phyloP scores from a whole-genome alignment of 768 basidiomycete species.

The Mycena maculata region DNA sequence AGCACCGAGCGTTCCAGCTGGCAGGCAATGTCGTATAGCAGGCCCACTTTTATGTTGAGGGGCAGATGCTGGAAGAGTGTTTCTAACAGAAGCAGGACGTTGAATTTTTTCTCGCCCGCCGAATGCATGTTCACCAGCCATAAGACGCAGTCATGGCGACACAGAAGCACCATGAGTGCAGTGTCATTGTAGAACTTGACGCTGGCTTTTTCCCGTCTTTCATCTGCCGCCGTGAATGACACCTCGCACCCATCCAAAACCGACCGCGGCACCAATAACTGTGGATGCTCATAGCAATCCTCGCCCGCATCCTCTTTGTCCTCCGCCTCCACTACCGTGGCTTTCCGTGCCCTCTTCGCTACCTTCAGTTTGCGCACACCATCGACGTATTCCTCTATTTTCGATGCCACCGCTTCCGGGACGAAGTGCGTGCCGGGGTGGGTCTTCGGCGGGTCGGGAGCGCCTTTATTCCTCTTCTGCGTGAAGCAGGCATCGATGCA shows the following conservation, averaged over 20 bases:
- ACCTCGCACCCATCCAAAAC: conserved; percentile 25
- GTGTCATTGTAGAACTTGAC: conserved; percentile 29
- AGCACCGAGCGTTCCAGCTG: conserved; percentile 43
- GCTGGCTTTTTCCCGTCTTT: conserved; percentile 34
- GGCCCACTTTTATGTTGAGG: conserved; percentile 31
- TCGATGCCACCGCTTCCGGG: background rate
- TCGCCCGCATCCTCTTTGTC: background rate
- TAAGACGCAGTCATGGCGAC: conserved; percentile 48
- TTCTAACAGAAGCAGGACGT: conserved; percentile 45
- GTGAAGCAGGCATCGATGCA: conserved; percentile 36
- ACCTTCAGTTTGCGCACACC: background rate
- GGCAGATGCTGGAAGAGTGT: conserved; percentile 49
- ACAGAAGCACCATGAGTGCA: conserved; percentile 52
- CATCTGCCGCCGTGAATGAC: conserved; percentile 32
- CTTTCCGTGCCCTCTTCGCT: background rate
- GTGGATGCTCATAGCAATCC: background rate
- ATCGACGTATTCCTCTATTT: conserved; percentile 17
- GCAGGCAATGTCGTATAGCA: conserved; percentile 53
- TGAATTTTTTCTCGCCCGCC: conserved; percentile 49
- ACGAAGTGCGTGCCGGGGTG: conserved; percentile 27
- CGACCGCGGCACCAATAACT: conserved; percentile 18
- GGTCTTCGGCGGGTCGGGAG: conserved; percentile 8
- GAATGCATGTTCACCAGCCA: conserved; percentile 52
- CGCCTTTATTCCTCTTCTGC: conserved; percentile 25
- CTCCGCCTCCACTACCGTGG: background rate